Evolutionary conservation across 768 basidiomycete genomes (phyloP).

Genomic region (Kwoniella sp.): DNA sequence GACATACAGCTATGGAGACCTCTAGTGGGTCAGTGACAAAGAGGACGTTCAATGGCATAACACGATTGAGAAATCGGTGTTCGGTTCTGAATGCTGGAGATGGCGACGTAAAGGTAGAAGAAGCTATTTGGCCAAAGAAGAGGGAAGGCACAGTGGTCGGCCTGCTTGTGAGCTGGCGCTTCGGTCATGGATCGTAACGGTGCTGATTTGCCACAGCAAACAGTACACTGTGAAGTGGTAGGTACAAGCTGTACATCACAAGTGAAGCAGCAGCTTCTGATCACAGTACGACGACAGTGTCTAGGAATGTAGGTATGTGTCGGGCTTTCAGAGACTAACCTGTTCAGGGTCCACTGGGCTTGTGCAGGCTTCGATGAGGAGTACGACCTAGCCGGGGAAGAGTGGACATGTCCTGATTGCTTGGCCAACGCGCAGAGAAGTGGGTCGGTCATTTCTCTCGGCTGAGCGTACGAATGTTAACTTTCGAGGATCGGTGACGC

Average conservation of each 20-base stretch:
- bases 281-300: not conserved
- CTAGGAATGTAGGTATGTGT: not conserved
- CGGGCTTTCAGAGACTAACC: not conserved
- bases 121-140: not conserved
- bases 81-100: not conserved
- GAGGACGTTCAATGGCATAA: not conserved
- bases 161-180: not conserved
- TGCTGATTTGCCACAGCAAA: not conserved
- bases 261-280: not conserved
- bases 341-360: not conserved
- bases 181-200: not conserved
- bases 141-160: not conserved
- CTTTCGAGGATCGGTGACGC: too few relatives aligned
- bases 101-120: not conserved
- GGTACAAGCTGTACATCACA: not conserved
- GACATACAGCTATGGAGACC: too few relatives aligned
- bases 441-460: too few relatives aligned
- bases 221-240: not conserved
- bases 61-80: not conserved
- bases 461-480: too few relatives aligned
- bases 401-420: slow-evolving; percentile 1
- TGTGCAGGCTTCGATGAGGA: not conserved
- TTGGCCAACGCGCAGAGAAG: too few relatives aligned
- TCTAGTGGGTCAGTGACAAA: too few relatives aligned
- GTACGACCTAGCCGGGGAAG: not conserved